phyloP scores from a whole-genome alignment of 257 asterid species.

The Solanum piurae region DNA sequence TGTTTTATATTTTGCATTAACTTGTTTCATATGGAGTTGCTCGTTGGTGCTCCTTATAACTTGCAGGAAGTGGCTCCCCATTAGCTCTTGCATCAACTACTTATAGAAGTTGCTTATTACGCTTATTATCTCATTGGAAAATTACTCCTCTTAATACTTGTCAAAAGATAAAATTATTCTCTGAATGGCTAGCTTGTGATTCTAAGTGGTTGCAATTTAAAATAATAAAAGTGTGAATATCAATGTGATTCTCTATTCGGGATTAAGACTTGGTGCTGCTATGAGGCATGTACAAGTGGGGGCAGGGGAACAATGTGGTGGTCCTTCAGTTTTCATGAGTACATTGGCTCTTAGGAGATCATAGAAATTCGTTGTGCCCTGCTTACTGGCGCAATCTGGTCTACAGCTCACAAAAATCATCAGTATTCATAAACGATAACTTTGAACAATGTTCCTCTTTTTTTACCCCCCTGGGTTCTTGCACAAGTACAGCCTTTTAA shows the following conservation, averaged over 20 bases:
- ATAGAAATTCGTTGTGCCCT: neutral
- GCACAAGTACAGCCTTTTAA: no score
- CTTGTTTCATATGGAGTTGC: neutral
- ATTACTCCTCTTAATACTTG: neutral
- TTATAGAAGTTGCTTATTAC: neutral
- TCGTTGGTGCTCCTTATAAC: neutral
- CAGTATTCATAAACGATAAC: neutral
- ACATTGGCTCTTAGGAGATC: neutral
- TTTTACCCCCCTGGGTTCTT: no score
- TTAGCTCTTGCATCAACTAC: neutral
- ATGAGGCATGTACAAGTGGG: neutral
- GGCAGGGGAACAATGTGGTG: neutral
- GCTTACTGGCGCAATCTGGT: neutral
- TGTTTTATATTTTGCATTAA: neutral
- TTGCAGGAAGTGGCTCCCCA: neutral
- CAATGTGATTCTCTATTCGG: neutral
- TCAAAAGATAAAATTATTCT: neutral
- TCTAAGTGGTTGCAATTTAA: neutral
- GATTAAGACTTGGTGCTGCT: neutral
- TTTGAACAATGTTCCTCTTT: neutral
- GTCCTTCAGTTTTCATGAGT: neutral
- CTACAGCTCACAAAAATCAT: neutral
- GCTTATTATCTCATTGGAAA: neutral
- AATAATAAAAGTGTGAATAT: neutral
- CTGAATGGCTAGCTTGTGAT: neutral